Base-by-base conservation (phyloP, 495 filamentous ascomycete species). In the Choiromyces venosus region DNA sequence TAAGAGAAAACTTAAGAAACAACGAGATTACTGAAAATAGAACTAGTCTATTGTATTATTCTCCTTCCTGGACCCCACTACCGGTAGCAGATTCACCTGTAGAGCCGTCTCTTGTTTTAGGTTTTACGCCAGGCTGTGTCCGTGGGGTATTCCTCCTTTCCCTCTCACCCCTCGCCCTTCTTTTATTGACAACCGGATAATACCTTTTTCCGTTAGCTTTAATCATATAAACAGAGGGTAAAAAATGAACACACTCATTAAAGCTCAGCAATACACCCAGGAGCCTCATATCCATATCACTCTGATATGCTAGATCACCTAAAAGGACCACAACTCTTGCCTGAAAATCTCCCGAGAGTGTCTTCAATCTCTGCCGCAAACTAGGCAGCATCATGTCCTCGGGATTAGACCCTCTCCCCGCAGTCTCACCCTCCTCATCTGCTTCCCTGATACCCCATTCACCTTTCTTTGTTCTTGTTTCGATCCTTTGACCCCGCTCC, bases 231-330 rank as follows among this genome's bases (percentile, higher is more conserved):
- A 3, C 46, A 42, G 42, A 65, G 66, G 40, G 36, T n/a, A 37
- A 35, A 42, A 65, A 44, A 61, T 70, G 44, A 76, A 77, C 75
- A 68, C 97, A 92, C 82, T 97, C 94, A 82, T 99, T 99, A 81
- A 99, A 99, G 81, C 97, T 99, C 93, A 99, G 96, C 33, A 94
- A 91, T 66, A 97, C 92, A 14, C 91, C 96, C 73, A 99, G 84
- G 84, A 97, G 96, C 61, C 94, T 87, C 91, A 99, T 93, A 78
- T 98, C 95, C 73, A 92, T 89, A 82, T 99, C 96, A 18, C 93
- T 91, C 84, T 98, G 96, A 80, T 95, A 93, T 12, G 92, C 89
- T 72, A 99, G 82, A 82, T 98, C 96, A 14, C 93, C 93, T 40
- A 99, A 85, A 36, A 99, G 84, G 37, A 92, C 84, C 77, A 93